These are phyloP conservation scores for Tylopilus sp. DNA, from an alignment of 1,284 basidiomycete species.

Conservation along the genomic window DNA sequence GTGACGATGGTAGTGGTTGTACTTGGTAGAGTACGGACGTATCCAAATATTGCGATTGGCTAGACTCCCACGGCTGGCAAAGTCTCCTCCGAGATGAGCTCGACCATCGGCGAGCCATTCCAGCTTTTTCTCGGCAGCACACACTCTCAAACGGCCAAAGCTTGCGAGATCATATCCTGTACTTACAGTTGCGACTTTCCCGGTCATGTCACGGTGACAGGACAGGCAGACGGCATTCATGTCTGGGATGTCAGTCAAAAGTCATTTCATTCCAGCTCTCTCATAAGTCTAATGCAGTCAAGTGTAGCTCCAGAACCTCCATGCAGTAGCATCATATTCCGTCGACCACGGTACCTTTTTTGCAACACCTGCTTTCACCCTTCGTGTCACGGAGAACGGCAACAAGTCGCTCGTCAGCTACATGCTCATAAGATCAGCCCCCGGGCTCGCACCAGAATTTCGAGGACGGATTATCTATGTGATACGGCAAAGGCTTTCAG, in stretches of 20 bases:
- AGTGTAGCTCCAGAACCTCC: constrained; percentile 71
- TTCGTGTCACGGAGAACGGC: constrained; percentile 47
- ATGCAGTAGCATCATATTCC: constrained; percentile 74
- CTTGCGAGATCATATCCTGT: constrained; percentile 49
- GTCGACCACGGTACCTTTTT: constrained; percentile 73
- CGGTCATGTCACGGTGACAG: constrained; percentile 71
- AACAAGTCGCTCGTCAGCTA: constrained; percentile 63
- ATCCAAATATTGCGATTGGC: no score
- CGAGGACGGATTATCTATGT: constrained; percentile 65
- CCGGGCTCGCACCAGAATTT: constrained; percentile 54
- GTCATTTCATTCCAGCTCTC: background rate
- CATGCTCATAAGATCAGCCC: constrained; percentile 59
- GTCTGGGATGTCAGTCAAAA: constrained; percentile 69
- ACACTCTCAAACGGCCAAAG: constrained; percentile 36
- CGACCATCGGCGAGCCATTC: constrained; percentile 69
- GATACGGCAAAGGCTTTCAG: constrained; percentile 69
- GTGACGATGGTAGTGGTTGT: constrained; percentile 12
- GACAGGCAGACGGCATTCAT: constrained; percentile 78
- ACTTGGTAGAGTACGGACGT: background rate
- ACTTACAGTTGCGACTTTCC: constrained; percentile 57
- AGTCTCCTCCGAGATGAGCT: constrained; percentile 49
- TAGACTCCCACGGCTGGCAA: constrained; percentile 29
- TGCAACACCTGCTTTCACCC: constrained; percentile 65
- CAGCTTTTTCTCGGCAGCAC: constrained; percentile 61
- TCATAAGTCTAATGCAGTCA: constrained; percentile 20